Percentiles rank a stretch among this genome's conserved stretches.
Evolutionary conservation across 2,329 filamentous ascomycete species (phyloP).

Genomic region (Bipolaris sorokiniana): DNA sequence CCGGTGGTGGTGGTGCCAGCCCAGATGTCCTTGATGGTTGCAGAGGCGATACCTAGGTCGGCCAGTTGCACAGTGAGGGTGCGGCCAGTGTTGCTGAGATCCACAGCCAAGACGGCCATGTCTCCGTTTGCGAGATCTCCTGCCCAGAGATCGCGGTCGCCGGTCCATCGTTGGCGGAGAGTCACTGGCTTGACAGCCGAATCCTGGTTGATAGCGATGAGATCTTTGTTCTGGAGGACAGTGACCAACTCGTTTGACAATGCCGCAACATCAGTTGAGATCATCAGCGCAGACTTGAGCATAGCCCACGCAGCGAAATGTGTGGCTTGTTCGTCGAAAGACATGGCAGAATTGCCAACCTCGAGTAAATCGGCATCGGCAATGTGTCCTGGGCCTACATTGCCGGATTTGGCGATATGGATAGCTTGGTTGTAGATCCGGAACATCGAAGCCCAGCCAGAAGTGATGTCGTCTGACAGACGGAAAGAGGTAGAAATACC

Average conservation of each 20-base stretch:
- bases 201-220: constrained; percentile 30
- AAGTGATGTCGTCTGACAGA: constrained; percentile 25
- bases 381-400: constrained; percentile 23
- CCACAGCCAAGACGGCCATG: constrained; percentile 26
- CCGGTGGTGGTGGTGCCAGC: constrained; percentile 16
- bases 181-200: constrained; percentile 27
- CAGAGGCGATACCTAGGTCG: constrained; percentile 21
- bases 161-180: constrained; percentile 27
- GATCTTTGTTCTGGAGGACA: constrained; percentile 29
- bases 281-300: constrained; percentile 31
- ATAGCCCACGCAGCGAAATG: constrained; percentile 31
- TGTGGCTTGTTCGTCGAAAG: constrained; percentile 31
- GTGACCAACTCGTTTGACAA: constrained; percentile 20
- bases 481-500: constrained; percentile 29
- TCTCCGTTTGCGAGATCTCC: constrained; percentile 30
- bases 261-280: constrained; percentile 23
- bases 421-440: constrained; percentile 32
- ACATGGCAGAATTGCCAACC: constrained; percentile 26
- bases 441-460: constrained; percentile 23
- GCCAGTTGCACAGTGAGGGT: constrained; percentile 23
- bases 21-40: constrained; percentile 29
- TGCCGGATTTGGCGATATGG: constrained; percentile 26
- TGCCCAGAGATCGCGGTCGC: constrained; percentile 26
- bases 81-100: constrained; percentile 24
- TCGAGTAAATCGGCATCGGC: constrained; percentile 29